Base-by-base conservation (phyloP, 257 asterid genomes). In the Mitragyna speciosa region DNA sequence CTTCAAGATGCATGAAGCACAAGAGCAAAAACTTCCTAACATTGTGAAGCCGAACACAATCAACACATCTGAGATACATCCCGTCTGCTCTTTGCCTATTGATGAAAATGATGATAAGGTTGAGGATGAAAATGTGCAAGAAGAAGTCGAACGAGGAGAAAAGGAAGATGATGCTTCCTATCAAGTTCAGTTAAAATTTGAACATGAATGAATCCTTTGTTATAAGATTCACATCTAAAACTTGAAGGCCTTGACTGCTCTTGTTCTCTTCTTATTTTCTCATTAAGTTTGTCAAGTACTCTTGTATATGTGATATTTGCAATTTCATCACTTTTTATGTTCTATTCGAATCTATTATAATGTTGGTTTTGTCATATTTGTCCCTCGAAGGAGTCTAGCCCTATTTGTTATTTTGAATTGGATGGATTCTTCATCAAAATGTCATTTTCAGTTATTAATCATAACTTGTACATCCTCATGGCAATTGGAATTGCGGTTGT, bases 1-100 rank as follows among this genome's bases (percentile, higher is more conserved):
- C 41, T n/a, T 65, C 33, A 84, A 85, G 72, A 49, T 48, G 31
- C 75, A 45, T 45, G 11, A 54, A 33, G 59, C 36, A 7, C 31
- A 79, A 15, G 78, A 83, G 45, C 82, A 75, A 30, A 85, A 82
- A 67, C 65, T 83, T 61, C 87, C 90, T 2, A 47, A 12, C 22
- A 24, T 31, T 2, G 4, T 28, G 33, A 33, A 36, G 39, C 10
- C 69, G 19, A 20, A 7, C 2, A 33, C 69, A 26, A 28, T 19
- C 17, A 26, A 26, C 12, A 12, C 26, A 24, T 8, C 48, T 64
- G 80, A 30, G 2, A 64, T 65, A 9, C 26, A n/a, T 43, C 47
- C 63, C 3, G 43, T 76, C 11, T 20, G 61, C 20, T 15, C 63
- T 39, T 47, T 66, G 33, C 11, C 79, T 14, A 43, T 41, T 26